phyloP scores from a whole-genome alignment of 352 stramenopile species.

The Chrysophaeum taylorii region DNA sequence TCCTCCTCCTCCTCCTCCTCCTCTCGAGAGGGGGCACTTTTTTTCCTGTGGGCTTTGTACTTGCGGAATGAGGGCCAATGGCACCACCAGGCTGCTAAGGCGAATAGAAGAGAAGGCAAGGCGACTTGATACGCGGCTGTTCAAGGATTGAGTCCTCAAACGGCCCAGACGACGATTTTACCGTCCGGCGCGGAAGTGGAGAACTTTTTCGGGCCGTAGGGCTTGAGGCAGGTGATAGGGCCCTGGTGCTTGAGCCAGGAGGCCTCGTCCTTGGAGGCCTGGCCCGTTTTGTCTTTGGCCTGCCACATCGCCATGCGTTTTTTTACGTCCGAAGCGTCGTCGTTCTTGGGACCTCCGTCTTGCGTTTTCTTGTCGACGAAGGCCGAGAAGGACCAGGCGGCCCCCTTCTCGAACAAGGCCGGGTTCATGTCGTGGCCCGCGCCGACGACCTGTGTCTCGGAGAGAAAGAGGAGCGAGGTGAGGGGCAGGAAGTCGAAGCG shows the following conservation, averaged over 20 bases:
- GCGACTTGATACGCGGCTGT: no score
- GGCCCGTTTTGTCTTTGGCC: conserved; percentile 23
- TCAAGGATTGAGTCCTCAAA: no score
- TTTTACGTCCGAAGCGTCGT: conserved; percentile 4
- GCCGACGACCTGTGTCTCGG: conserved; percentile 67
- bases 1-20: no score
- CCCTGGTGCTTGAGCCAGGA: conserved; percentile 28
- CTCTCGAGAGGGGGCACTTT: no score
- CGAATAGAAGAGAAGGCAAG: no score
- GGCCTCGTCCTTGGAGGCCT: background rate
- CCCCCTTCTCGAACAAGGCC: conserved; percentile 55
- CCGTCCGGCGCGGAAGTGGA: conserved; percentile 28
- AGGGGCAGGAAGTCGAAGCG: conserved; percentile 68
- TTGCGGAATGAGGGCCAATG: no score
- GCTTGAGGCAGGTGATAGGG: conserved; percentile 33
- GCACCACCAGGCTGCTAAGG: no score
- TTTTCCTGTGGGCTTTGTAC: no score
- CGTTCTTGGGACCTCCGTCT: conserved; percentile 20
- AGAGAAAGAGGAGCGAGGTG: conserved; percentile 68
- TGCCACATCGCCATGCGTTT: conserved; percentile 20
- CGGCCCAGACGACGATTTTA: conserved; percentile 26
- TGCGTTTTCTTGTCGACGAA: conserved; percentile 24
- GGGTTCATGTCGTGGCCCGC: conserved; percentile 81
- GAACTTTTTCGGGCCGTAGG: background rate
- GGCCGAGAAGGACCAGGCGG: conserved; percentile 12